These are phyloP conservation scores for Trypanosoma conorhini DNA, from an alignment of 208 protist genomes.

Conservation along the genomic window DNA sequence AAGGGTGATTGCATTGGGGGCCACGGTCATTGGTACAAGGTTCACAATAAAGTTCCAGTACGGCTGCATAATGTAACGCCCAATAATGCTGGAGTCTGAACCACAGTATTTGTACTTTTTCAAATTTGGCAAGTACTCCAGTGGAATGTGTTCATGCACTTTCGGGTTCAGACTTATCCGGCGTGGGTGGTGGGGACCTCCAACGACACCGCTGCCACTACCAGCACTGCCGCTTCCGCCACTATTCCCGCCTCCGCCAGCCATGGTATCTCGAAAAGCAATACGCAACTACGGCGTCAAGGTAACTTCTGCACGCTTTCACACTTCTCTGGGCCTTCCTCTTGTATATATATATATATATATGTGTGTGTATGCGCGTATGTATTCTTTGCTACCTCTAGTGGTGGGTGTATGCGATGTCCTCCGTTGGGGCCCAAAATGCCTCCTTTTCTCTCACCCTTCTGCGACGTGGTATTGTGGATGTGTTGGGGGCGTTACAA, in stretches of 20 bases:
- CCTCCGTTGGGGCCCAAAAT: slow-evolving; percentile 5
- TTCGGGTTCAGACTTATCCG: slow-evolving; percentile 43
- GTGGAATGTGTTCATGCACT: slow-evolving; percentile 65
- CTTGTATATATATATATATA: background rate
- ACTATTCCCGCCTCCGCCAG: background rate
- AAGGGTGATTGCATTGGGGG: slow-evolving; percentile 88
- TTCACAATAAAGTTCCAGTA: slow-evolving; percentile 90
- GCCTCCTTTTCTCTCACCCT: slow-evolving; percentile 10
- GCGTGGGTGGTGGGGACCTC: background rate
- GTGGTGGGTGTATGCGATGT: background rate
- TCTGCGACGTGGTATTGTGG: slow-evolving; percentile 1
- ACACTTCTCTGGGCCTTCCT: too few species aligned
- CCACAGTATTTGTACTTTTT: slow-evolving; percentile 85
- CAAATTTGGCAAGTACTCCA: slow-evolving; percentile 64
- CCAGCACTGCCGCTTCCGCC: background rate
- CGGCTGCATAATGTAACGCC: slow-evolving; percentile 68
- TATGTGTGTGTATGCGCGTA: too few species aligned
- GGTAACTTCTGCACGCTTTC: background rate
- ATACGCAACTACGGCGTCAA: background rate
- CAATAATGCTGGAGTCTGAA: slow-evolving; percentile 69
- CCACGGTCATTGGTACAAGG: slow-evolving; percentile 86
- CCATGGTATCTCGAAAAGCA: background rate
- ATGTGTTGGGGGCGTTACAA: background rate
- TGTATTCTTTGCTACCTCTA: background rate
- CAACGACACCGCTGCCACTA: slow-evolving; percentile 14